Conservation (phyloP, 2,329 filamentous ascomycete genomes). For the Pezicula radicicola region DNA sequence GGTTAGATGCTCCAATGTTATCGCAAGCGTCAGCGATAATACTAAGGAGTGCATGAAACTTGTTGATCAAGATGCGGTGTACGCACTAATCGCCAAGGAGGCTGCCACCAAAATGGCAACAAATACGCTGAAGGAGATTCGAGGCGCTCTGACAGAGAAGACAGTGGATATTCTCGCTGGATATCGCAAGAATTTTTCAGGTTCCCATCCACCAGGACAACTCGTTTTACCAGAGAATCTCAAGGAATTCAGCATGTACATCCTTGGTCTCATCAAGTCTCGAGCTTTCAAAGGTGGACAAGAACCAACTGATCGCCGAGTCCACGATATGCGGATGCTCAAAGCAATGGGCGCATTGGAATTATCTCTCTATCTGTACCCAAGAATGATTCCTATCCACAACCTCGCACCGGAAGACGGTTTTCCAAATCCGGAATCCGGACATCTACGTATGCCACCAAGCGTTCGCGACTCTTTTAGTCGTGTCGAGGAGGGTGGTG, state of each 20-base stretch:
- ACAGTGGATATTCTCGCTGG: constrained; percentile 88
- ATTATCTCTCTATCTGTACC: constrained; percentile 89
- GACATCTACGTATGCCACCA: constrained; percentile 81
- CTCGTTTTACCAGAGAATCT: constrained; percentile 93
- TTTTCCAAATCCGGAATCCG: constrained; percentile 83
- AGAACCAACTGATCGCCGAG: constrained; percentile 85
- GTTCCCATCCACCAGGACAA: constrained; percentile 83
- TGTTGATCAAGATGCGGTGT: constrained; percentile 92
- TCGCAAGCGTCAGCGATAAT: constrained; percentile 86
- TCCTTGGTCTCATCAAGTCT: constrained; percentile 84
- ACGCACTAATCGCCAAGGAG: constrained; percentile 87
- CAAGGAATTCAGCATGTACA: constrained; percentile 96
- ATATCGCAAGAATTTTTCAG: constrained; percentile 88
- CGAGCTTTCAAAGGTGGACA: constrained; percentile 90
- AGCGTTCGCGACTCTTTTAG: constrained; percentile 80
- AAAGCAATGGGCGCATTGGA: constrained; percentile 84
- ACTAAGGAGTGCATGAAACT: constrained; percentile 85
- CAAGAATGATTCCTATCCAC: constrained; percentile 88
- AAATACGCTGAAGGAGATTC: constrained; percentile 79
- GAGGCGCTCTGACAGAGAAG: constrained; percentile 80
- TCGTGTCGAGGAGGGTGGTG: constrained; percentile 86
- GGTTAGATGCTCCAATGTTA: constrained; percentile 89
- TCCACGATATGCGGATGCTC: constrained; percentile 89
- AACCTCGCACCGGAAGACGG: constrained; percentile 85
- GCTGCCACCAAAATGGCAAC: constrained; percentile 78